Evolutionary conservation across 768 basidiomycete genomes (phyloP).

Genomic region (Mycena amicta): DNA sequence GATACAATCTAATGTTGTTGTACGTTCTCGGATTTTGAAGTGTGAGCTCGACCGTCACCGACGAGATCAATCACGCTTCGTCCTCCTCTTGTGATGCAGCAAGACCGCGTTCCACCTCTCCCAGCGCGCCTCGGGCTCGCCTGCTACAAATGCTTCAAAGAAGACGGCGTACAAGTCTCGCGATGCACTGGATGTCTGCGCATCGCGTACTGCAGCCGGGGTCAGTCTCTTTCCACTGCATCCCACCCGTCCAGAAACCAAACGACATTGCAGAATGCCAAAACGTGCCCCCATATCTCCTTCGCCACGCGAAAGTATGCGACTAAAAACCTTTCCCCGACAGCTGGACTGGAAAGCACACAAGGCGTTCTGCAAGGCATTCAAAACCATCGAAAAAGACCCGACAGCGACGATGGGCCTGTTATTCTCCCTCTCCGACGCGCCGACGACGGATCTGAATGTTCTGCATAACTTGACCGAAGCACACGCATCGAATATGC

Average conservation of each 20-base stretch:
- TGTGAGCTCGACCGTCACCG: too few relatives aligned
- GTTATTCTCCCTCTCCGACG: not conserved
- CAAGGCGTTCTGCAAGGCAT: conserved; percentile 13
- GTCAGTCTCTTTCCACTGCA: not conserved
- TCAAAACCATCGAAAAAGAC: conserved; percentile 4
- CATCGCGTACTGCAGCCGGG: conserved; percentile 6
- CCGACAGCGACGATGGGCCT: not conserved
- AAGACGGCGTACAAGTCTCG: conserved; percentile 2
- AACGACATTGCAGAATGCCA: not conserved
- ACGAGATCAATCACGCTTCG: too few relatives aligned
- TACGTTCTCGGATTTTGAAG: too few relatives aligned
- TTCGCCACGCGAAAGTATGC: not conserved
- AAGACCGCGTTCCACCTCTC: not conserved
- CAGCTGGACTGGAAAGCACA: conserved; percentile 11
- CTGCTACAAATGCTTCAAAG: conserved; percentile 14
- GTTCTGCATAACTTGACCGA: conserved; percentile 2
- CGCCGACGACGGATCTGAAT: conserved; percentile 9
- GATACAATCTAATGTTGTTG: not conserved
- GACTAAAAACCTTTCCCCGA: not conserved
- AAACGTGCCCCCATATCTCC: not conserved
- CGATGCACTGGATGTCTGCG: conserved; percentile 6
- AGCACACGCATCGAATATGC: not conserved
- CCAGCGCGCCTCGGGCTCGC: conserved; percentile 4
- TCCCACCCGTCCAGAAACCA: too few relatives aligned
- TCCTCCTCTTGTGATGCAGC: too few relatives aligned